Conservation (phyloP, 495 filamentous ascomycete genomes). For the Glonium stellatum region DNA sequence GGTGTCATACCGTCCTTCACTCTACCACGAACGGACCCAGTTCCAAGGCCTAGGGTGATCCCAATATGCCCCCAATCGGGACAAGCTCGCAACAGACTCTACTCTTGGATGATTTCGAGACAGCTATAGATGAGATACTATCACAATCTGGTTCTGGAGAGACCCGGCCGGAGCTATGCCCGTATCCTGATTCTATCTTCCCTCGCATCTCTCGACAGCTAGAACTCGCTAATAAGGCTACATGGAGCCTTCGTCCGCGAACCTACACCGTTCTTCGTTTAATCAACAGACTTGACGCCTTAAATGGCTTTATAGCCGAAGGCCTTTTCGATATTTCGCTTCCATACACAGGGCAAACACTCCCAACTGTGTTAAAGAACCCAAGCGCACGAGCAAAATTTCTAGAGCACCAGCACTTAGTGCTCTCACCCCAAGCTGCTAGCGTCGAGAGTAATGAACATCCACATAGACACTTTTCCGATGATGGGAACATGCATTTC, state of each 20-base stretch:
- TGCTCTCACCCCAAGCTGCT: neutral
- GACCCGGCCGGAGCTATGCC: too few relatives aligned
- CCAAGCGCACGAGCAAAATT: neutral
- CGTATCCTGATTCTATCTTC: too few relatives aligned
- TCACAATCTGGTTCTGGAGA: too few relatives aligned
- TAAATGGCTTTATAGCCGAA: neutral
- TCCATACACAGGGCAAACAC: neutral
- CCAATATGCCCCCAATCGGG: too few relatives aligned
- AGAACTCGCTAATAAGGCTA: too few relatives aligned
- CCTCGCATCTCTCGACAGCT: too few relatives aligned
- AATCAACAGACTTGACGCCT: neutral
- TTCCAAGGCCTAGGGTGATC: too few relatives aligned
- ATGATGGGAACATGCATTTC: neutral
- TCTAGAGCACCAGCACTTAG: neutral
- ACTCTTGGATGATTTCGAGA: too few relatives aligned
- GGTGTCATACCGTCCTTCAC: too few relatives aligned
- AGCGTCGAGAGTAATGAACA: neutral
- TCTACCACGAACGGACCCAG: too few relatives aligned
- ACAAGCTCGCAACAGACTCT: too few relatives aligned
- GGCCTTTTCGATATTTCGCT: neutral
- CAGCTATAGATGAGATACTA: too few relatives aligned
- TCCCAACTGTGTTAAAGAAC: neutral
- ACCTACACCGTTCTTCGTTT: neutral
- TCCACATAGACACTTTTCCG: neutral
- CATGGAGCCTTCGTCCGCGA: neutral